These are phyloP conservation scores for Shiraia sp. DNA, from an alignment of 2,329 filamentous ascomycete species.

Conservation along the genomic window DNA sequence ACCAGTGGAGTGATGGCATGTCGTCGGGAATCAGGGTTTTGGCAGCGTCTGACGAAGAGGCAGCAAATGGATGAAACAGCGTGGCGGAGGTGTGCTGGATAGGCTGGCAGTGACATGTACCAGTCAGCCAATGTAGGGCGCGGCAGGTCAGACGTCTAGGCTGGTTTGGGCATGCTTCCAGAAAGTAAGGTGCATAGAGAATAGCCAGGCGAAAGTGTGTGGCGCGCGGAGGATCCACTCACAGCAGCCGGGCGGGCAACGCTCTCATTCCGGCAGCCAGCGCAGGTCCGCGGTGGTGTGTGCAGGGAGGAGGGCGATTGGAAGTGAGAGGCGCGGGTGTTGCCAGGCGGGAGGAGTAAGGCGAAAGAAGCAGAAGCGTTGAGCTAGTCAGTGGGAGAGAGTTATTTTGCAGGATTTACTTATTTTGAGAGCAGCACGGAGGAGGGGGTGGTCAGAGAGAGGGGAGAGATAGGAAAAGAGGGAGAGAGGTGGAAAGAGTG, in stretches of 20 bases:
- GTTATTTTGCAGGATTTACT: no score
- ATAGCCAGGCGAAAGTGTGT: conserved; percentile 22
- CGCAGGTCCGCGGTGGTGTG: conserved; percentile 1
- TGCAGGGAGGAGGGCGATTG: neutral
- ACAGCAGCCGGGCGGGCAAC: conserved; percentile 23
- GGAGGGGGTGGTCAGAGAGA: no score
- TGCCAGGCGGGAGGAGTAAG: conserved; percentile 4
- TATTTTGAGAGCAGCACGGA: no score
- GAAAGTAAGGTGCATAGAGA: conserved; percentile 16
- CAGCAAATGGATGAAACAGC: conserved; percentile 18
- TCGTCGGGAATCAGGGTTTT: no score
- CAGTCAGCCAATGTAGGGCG: no score
- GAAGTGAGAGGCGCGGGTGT: conserved; percentile 4
- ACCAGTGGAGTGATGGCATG: neutral
- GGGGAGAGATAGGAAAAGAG: conserved; percentile 5
- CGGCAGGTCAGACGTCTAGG: conserved; percentile 1
- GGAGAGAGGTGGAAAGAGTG: neutral
- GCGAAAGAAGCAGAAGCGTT: conserved; percentile 1
- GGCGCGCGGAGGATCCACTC: conserved; percentile 24
- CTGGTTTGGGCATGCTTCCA: conserved; percentile 16
- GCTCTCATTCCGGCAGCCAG: conserved; percentile 23
- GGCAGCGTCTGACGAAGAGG: no score
- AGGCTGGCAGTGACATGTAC: conserved; percentile 12
- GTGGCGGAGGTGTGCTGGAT: conserved; percentile 10
- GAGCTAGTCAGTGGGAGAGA: conserved; percentile 4